Evolutionary conservation across 2,329 filamentous ascomycete genomes (phyloP).

Genomic region (Alternaria arborescens): DNA sequence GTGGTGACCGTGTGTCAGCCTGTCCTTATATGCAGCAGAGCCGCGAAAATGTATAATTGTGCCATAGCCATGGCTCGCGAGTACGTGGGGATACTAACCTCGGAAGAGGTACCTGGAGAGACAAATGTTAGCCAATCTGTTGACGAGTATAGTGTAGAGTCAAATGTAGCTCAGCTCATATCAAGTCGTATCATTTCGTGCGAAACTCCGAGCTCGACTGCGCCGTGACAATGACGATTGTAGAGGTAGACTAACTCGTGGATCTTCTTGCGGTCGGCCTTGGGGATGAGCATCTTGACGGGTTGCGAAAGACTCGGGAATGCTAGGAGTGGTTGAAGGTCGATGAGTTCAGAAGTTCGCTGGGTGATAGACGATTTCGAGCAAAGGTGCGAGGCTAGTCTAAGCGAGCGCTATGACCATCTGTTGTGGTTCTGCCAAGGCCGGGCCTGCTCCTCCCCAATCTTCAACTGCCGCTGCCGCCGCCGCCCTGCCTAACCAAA

Average conservation of each 20-base stretch:
- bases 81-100: conserved; percentile 48
- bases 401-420: conserved; percentile 26
- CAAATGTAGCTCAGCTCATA: conserved; percentile 30
- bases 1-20: conserved; percentile 56
- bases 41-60: conserved; percentile 44
- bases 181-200: conserved; percentile 42
- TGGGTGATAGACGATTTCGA: conserved; percentile 20
- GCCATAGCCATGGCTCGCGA: conserved; percentile 51
- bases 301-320: conserved; percentile 40
- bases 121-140: conserved; percentile 31
- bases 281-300: conserved; percentile 87
- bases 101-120: conserved; percentile 52
- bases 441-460: neutral
- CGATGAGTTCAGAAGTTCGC: conserved; percentile 29
- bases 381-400: conserved; percentile 21
- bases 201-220: conserved; percentile 40
- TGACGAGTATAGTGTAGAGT: conserved; percentile 20
- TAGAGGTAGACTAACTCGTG: conserved; percentile 86
- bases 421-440: conserved; percentile 8
- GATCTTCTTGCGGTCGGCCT: conserved; percentile 99
- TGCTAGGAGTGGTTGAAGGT: conserved; percentile 30
- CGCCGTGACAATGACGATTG: conserved; percentile 24
- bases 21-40: conserved; percentile 50
- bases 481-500: conserved; percentile 2
- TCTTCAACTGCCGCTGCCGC: neutral